Evolutionary conservation across 441 rosid species (phyloP).

Genomic region (Daphne laureola): DNA sequence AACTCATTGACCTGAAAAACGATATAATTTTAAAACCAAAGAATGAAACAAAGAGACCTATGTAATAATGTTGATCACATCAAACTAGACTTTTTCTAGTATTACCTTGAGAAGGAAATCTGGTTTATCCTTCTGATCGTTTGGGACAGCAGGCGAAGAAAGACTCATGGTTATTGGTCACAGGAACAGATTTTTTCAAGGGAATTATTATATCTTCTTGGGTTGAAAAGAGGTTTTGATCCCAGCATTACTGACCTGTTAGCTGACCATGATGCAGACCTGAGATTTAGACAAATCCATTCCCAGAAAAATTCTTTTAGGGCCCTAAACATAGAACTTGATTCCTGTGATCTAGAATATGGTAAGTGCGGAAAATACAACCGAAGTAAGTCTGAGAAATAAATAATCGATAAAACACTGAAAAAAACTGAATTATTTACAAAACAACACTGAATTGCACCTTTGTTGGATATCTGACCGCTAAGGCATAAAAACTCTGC

Average conservation of each 20-base stretch:
- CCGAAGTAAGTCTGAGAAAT: too few relatives aligned
- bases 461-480: too few relatives aligned
- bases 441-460: too few relatives aligned
- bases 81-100: constrained; percentile 11
- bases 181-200: constrained; percentile 14
- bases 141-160: constrained; percentile 18
- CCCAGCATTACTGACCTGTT: constrained; percentile 11
- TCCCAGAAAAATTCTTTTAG: too few relatives aligned
- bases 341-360: too few relatives aligned
- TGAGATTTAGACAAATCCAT: background rate
- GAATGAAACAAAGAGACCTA: constrained; percentile 1
- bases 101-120: constrained; percentile 48
- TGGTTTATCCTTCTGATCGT: constrained; percentile 41
- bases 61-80: constrained; percentile 6
- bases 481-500: too few relatives aligned
- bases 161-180: constrained; percentile 26
- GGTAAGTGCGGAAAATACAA: too few relatives aligned
- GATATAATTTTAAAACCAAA: constrained; percentile 12
- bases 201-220: constrained; percentile 12
- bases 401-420: too few relatives aligned
- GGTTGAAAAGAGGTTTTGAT: constrained; percentile 2
- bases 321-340: too few relatives aligned
- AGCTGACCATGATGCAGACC: background rate
- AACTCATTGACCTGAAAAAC: constrained; percentile 49
- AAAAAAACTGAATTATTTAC: too few relatives aligned